Base-by-base conservation (phyloP, 495 filamentous ascomycete genomes). In the Halenospora varia region DNA sequence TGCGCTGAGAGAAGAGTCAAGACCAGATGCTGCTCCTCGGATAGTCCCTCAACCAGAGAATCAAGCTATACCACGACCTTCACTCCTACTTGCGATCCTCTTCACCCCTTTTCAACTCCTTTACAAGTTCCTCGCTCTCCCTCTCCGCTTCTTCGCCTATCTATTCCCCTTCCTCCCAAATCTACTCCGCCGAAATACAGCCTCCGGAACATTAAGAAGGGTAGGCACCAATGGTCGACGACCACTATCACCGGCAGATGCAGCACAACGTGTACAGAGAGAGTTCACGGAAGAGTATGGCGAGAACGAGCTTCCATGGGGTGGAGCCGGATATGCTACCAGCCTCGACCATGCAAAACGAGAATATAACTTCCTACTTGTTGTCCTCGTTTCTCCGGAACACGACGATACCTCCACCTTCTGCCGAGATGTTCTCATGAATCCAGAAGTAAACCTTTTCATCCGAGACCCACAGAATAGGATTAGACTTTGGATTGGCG, bases 201-300 rank as follows among this genome's bases (percentile, higher is more conserved):
- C 42, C 15, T 35, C 51, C 6, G 70, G 74, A 4, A 64, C 70
- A 41, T 66, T 64, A 26, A 77, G 81, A 56, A 75, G 83, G 53
- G 76, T 84, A 40, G 84, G 82, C 55, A 85, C 83, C 0, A 84
- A 75, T 51, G 87, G 88, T 2, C 82, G 93, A 41, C 78, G 88
- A 62, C 75, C 88, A 9, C 72, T 96, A 17, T 86, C 84, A 57
- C 90, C 94, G 1, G 82, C 88, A 35, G 94, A 97, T 66, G 93
- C 91, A 0, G 91, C 93, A 0, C 86, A 88, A 29, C 77, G 94
- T 42, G 94, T 97, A 66, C 86, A 88, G 61, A 83, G 92, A 2
- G 89, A 96, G 56, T 96, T 98, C 62, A 90, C 96, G 67, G 94
- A 97, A 66, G 89, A 95, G 62, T 94, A 96, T 70, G 90, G 89